phyloP scores from a whole-genome alignment of 1,139 yeast genomes.

The Petasospora rhodanensis region DNA sequence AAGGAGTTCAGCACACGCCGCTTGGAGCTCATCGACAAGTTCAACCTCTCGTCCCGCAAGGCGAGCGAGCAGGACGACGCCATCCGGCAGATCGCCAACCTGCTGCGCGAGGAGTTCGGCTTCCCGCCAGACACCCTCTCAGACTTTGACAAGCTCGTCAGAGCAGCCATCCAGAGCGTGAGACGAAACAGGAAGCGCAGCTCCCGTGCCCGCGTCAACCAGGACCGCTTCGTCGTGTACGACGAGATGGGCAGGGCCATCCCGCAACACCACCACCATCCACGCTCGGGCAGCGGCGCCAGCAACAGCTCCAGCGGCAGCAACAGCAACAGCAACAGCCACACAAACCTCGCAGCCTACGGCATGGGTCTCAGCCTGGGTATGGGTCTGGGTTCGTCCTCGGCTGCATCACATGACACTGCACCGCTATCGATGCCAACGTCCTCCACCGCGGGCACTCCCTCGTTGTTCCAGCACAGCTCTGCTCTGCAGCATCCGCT shows the following conservation, averaged over 20 bases:
- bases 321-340: slow-evolving; percentile 7
- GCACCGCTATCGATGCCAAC: slow-evolving; percentile 2
- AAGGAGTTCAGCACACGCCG: slow-evolving; percentile 84
- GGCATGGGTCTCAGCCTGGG: slow-evolving; percentile 7
- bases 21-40: slow-evolving; percentile 78
- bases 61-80: slow-evolving; percentile 91
- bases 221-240: slow-evolving; percentile 10
- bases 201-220: slow-evolving; percentile 21
- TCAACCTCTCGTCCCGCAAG: slow-evolving; percentile 70
- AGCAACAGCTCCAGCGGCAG: slow-evolving; percentile 7
- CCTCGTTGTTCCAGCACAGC: slow-evolving; percentile 3
- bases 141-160: slow-evolving; percentile 84
- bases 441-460: slow-evolving; percentile 1
- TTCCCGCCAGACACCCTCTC: slow-evolving; percentile 52
- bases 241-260: slow-evolving; percentile 10
- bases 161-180: slow-evolving; percentile 88
- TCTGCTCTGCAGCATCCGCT: slow-evolving; percentile 1
- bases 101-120: slow-evolving; percentile 70
- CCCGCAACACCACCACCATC: slow-evolving; percentile 1
- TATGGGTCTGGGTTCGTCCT: slow-evolving; percentile 1
- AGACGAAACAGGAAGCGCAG: slow-evolving; percentile 63
- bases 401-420: no score
- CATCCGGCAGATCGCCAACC: slow-evolving; percentile 70
- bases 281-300: not conserved
- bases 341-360: slow-evolving; percentile 7